Base-by-base conservation (phyloP, 257 asterid species). In the Penstemon eatonii region DNA sequence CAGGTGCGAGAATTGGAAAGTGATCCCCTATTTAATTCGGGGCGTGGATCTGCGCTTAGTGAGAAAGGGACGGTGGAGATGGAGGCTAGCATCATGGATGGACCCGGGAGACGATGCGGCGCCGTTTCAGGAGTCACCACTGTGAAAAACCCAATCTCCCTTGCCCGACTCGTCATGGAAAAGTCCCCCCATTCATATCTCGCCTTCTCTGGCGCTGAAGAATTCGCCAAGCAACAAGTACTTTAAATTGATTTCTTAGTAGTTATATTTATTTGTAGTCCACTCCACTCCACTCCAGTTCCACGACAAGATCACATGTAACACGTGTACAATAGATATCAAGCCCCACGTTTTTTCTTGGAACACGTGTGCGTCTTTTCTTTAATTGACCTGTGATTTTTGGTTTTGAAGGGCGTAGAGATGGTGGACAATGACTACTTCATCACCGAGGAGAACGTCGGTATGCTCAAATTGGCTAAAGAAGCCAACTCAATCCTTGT, bases 41-140 rank as follows among this genome's bases (percentile, higher is more conserved):
- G 99, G 3, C 96, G 99, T 67, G 99, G 99, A 91, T 94, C 99
- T 79, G 96, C 99, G 2, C 89, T 94, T 8, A 91, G 96, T 0
- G 95, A 76, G 77, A 79, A 87, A 53, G 99, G 96, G 45, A 93
- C 96, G 81, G 99, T 81, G 74, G 99, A 93, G 89, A 93, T 93
- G 99, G 99, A 93, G 85, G 99, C 99, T 4, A 90, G 97, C 70
- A 93, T 93, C 74, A 93, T 93, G 97, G 96, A 93, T 56, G 99
- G 99, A 7, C 18, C 72, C 7, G 91, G 89, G 0, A 68, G 99
- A 74, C 95, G 97, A 58, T 93, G 99, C 83, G 99, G 99, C 51
- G 97, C 99, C 72, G 97, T 93, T 69, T 93, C 99, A 3, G 99
- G 99, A 18, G 10, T 93, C 63, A 84, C 96, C 67, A 85, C 86